Evolutionary conservation across 2,329 filamentous ascomycete species (phyloP).

Genomic region (Beauveria varroae): DNA sequence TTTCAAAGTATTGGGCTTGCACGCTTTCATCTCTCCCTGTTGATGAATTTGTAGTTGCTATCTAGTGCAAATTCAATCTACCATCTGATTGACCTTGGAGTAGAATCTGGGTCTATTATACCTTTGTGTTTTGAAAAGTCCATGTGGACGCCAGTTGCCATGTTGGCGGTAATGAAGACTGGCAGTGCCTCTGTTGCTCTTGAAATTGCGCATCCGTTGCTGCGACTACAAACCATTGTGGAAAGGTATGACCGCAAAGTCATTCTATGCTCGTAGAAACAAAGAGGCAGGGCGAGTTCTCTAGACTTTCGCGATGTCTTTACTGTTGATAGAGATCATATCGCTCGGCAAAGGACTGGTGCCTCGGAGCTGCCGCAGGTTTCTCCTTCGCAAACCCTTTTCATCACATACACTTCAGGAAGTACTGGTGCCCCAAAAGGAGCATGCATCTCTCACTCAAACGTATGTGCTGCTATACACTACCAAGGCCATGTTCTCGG

Average conservation of each 20-base stretch:
- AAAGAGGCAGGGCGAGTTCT: neutral
- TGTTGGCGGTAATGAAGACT: neutral
- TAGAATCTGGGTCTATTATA: neutral
- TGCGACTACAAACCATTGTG: neutral
- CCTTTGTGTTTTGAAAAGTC: neutral
- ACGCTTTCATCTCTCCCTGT: too few relatives aligned
- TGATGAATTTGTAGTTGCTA: too few relatives aligned
- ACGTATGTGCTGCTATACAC: slow-evolving; percentile 31
- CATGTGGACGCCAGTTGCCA: neutral
- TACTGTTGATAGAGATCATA: neutral
- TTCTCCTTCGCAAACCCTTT: slow-evolving; percentile 12
- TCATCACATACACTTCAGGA: slow-evolving; percentile 48
- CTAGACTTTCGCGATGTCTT: neutral
- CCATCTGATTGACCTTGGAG: neutral
- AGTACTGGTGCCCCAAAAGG: slow-evolving; percentile 48
- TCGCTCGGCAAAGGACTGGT: neutral
- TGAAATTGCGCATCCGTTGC: neutral
- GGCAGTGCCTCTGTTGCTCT: neutral
- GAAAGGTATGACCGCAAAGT: neutral
- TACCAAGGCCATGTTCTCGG: slow-evolving; percentile 24
- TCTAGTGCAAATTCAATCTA: too few relatives aligned
- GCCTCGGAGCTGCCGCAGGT: neutral
- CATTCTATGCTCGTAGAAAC: neutral
- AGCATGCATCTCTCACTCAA: slow-evolving; percentile 35
- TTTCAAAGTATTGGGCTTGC: too few relatives aligned